Evolutionary conservation across 2,329 filamentous ascomycete genomes (phyloP), one percentile per base, ranked within the genome.

Genomic region (Neofusicoccum ribis): DNA sequence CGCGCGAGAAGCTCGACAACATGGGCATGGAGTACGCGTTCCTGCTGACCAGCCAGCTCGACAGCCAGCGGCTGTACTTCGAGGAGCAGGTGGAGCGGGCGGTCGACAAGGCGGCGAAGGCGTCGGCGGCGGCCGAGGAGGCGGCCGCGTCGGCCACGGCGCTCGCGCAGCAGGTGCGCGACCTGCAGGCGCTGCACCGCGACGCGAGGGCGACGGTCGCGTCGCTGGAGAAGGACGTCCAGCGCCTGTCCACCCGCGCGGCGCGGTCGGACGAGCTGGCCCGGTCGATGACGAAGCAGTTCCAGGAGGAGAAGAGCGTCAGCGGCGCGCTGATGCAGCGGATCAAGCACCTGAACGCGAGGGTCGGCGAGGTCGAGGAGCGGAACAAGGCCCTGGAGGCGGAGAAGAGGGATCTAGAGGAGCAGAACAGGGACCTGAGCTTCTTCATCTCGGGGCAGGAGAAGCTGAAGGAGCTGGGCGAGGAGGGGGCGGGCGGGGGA

Each of bases 1-100:
- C 91, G 1, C 82, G 90, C 20, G 87, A 89, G 73, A 90, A 90
- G 73, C 80, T 89, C 50, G 88, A 90, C 68, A 91, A 87, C 72
- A 96, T 98, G 74, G 92, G 92, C 36, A 85, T 95, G 69, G 95
- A 99, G 79, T 99, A 98, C 76, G 95, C 94, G 0, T 93, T 97
- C 73, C 86, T 99, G 1, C 86, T 99, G 11, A 96, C 92, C 3
- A 93, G 89, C 66, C 95, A 99, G 74, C 87, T 99, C 2, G 95
- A 98, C 75, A 93, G 90, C 49, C 95, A 99, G 76, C 87, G 95
- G 9, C 85, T 91, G 0, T 99, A 98, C 78, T 99, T 96, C 71
- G 94, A 98, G 76, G 94, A 96, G 70, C 88, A 96, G 76, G 86
- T 99, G 61, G 90, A 89, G 72, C 92, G 96, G 68, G 92, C 92